Conservation (phyloP, 2,329 filamentous ascomycete species). For the Hypoxylon rubiginosum region DNA sequence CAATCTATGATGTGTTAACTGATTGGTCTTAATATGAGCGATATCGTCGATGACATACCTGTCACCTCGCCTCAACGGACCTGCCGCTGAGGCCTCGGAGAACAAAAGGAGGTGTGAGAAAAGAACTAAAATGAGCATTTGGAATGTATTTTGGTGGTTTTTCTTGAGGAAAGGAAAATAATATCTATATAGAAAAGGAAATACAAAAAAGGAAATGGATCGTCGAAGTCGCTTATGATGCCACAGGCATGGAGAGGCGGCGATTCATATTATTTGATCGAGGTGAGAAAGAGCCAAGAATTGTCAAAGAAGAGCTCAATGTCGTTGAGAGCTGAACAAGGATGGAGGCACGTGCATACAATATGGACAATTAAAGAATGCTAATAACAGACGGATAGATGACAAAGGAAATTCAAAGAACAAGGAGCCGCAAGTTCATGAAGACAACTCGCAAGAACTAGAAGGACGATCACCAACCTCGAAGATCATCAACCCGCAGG, state of each 20-base stretch:
- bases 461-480: conserved; percentile 41
- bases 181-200: conserved; percentile 30
- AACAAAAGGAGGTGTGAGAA: conserved; percentile 50
- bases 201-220: conserved; percentile 32
- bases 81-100: conserved; percentile 50
- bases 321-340: conserved; percentile 41
- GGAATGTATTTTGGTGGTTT: conserved; percentile 25
- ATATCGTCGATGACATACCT: conserved; percentile 42
- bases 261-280: conserved; percentile 46
- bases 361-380: conserved; percentile 42
- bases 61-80: conserved; percentile 48
- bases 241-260: conserved; percentile 35
- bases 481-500: conserved; percentile 35
- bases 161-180: conserved; percentile 32
- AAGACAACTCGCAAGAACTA: conserved; percentile 40
- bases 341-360: conserved; percentile 23
- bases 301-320: conserved; percentile 36
- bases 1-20: conserved; percentile 46
- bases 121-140: conserved; percentile 49
- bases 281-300: conserved; percentile 45
- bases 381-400: conserved; percentile 30
- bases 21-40: conserved; percentile 2
- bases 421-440: conserved; percentile 38
- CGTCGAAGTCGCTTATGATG: conserved; percentile 31
- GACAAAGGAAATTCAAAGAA: conserved; percentile 34